phyloP scores from a whole-genome alignment of 139 green algal genomes.

The Mychonastes homosphaera region DNA sequence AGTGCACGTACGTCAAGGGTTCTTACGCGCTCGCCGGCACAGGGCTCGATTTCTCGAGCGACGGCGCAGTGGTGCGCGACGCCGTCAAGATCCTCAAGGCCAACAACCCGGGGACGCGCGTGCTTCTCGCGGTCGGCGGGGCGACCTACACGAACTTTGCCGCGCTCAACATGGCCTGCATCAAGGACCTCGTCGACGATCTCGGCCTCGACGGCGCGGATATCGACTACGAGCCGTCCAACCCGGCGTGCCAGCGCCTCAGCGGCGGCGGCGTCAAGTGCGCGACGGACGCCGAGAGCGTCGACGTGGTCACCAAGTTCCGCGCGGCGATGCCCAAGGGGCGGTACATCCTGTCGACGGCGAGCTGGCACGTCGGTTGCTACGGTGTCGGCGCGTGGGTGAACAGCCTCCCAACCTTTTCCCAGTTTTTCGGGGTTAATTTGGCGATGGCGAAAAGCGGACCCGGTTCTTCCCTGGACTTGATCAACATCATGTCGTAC shows the following conservation, averaged over 20 bases:
- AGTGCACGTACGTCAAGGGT: constrained; percentile 31
- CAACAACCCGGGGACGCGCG: constrained; percentile 29
- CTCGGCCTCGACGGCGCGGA: constrained; percentile 33
- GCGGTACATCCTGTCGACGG: constrained; percentile 24
- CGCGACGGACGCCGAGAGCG: constrained; percentile 25
- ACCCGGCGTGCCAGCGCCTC: neutral
- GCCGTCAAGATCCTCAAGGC: constrained; percentile 27
- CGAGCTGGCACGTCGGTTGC: constrained; percentile 26
- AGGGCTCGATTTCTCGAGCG: constrained; percentile 26
- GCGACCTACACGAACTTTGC: constrained; percentile 32
- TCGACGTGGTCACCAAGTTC: constrained; percentile 5
- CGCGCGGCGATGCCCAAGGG: constrained; percentile 26
- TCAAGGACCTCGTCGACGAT: constrained; percentile 27
- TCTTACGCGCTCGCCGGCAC: constrained; percentile 20
- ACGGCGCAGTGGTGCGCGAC: constrained; percentile 18
- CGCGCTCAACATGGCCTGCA: constrained; percentile 4
- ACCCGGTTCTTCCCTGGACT: constrained; percentile 23
- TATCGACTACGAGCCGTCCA: constrained; percentile 20
- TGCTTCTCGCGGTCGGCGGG: constrained; percentile 24
- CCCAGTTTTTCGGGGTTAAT: constrained; percentile 19
- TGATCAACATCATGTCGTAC: constrained; percentile 40
- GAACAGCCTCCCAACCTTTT: constrained; percentile 3
- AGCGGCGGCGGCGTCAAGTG: constrained; percentile 14
- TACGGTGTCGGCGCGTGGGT: constrained; percentile 27
- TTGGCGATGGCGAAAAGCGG: constrained; percentile 27